Conservation (phyloP, 2,329 filamentous ascomycete species). For the Aspergillus udagawae region DNA sequence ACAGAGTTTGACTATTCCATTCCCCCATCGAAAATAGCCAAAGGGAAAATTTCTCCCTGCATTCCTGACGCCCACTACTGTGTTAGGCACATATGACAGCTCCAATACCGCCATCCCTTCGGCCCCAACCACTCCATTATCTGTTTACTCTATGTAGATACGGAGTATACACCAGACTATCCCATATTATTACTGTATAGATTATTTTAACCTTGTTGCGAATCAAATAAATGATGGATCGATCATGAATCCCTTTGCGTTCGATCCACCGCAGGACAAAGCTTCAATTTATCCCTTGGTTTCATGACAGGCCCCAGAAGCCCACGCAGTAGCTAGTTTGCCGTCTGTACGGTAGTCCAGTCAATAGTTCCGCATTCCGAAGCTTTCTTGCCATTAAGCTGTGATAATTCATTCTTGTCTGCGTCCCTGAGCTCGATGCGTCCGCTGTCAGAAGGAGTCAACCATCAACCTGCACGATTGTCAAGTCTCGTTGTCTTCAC, state of each 20-base stretch:
- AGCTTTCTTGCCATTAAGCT: neutral
- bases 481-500: neutral
- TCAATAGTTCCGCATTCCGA: neutral
- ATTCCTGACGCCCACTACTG: neutral
- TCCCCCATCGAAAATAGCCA: neutral
- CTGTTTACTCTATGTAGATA: neutral
- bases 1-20: neutral
- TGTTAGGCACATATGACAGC: conserved; percentile 1
- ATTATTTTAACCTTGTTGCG: neutral
- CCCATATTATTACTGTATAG: neutral
- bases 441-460: neutral
- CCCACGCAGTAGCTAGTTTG: neutral
- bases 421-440: neutral
- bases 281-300: neutral
- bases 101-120: conserved; percentile 1
- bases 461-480: neutral
- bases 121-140: neutral
- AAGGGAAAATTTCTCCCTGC: neutral
- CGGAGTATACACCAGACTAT: neutral
- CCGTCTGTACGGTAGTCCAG: neutral
- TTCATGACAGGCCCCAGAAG: neutral
- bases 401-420: neutral
- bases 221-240: neutral
- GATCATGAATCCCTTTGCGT: neutral
- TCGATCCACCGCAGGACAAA: neutral